phyloP scores from a whole-genome alignment of 2,329 filamentous ascomycete species.

The Xylaria polymorpha region DNA sequence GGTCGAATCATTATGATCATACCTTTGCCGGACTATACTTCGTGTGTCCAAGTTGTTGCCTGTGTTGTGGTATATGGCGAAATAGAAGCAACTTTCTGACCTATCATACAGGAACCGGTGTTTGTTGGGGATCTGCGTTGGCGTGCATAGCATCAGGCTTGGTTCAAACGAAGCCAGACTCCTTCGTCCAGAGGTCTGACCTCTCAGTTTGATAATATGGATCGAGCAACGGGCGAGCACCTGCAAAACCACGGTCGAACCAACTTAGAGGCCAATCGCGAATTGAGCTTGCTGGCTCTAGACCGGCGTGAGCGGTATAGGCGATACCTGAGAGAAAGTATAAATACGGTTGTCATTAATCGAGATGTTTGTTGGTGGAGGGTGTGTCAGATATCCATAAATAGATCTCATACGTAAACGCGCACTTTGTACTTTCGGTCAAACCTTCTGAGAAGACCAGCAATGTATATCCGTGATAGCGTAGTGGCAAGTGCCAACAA shows the following conservation, averaged over 20 bases:
- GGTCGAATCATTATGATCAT: background rate
- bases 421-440: slow-evolving; percentile 18
- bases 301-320: background rate
- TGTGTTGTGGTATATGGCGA: background rate
- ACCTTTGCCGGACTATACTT: background rate
- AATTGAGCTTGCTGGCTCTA: background rate
- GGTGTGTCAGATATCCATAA: slow-evolving; percentile 29
- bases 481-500: slow-evolving; percentile 1
- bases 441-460: background rate
- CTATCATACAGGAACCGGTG: background rate
- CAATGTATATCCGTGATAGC: background rate
- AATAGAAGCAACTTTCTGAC: slow-evolving; percentile 6
- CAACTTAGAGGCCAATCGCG: background rate
- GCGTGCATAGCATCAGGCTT: slow-evolving; percentile 12
- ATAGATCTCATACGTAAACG: slow-evolving; percentile 27
- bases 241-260: background rate
- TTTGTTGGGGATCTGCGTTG: slow-evolving; percentile 15
- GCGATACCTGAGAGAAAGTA: background rate
- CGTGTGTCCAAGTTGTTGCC: background rate
- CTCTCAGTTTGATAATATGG: background rate
- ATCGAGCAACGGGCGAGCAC: background rate
- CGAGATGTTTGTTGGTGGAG: slow-evolving; percentile 9
- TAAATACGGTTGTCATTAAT: background rate
- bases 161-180: slow-evolving; percentile 7
- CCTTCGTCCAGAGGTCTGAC: background rate